These are phyloP conservation scores for Aethionema arabicum DNA, from an alignment of 345 rosid genomes.

Conservation along the genomic window DNA sequence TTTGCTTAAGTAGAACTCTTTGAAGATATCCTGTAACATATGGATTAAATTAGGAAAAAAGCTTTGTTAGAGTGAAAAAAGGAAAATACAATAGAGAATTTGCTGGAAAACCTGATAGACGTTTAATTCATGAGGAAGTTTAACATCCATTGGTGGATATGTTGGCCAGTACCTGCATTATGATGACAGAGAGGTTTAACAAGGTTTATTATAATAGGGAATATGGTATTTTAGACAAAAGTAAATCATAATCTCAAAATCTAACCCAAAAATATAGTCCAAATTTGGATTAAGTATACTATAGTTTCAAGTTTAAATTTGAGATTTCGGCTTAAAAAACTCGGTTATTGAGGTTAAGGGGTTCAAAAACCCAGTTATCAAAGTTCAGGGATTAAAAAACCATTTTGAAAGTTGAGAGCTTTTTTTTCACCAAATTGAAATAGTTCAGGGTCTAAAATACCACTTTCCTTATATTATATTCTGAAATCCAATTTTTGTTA, in stretches of 20 bases:
- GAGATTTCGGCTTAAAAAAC: no score
- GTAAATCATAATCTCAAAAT: no score
- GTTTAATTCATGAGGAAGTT: constrained; percentile 90
- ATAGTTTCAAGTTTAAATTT: constrained; percentile 38
- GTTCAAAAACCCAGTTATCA: no score
- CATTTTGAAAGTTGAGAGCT: no score
- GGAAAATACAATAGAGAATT: constrained; percentile 12
- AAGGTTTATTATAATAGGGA: neutral
- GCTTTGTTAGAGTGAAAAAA: constrained; percentile 25
- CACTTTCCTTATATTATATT: neutral
- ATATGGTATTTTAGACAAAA: no score
- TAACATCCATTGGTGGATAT: constrained; percentile 94
- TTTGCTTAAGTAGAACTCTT: constrained; percentile 92
- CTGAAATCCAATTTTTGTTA: neutral
- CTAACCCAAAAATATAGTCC: no score
- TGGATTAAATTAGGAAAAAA: constrained; percentile 12
- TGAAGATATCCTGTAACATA: constrained; percentile 71
- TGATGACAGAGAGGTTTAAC: constrained; percentile 44
- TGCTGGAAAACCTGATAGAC: constrained; percentile 65
- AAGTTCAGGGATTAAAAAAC: no score
- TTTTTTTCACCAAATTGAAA: no score
- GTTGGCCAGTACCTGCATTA: constrained; percentile 90
- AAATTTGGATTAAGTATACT: constrained; percentile 40
- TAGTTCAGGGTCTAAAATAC: no score
- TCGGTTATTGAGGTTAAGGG: no score